Evolutionary conservation across 192 early-diverging fungal genomes (phyloP), one percentile per base, ranked within the genome.

Genomic region (Linnemannia exigua): DNA sequence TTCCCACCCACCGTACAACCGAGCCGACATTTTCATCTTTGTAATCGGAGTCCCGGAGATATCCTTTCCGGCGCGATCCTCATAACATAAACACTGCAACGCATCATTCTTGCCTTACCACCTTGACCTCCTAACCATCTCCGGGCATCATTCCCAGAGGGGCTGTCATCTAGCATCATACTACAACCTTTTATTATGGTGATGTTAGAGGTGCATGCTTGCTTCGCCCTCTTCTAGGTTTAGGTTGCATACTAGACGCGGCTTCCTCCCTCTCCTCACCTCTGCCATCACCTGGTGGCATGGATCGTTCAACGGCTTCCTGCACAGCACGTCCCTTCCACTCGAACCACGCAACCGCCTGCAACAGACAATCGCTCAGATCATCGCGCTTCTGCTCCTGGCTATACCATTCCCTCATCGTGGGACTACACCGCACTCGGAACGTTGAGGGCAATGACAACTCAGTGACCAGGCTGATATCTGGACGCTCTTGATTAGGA

Each of bases 361-460:
- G 91, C 72, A 90, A 17, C 17, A 91, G 47, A 36, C 89, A 82
- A 58, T 91, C 91, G 66, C 91, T 88, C 11, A 91, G 48, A 72
- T 91, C 91, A 48, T 91, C 91, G 4, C 87, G 79, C 35, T 91
- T 91, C 61, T 84, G 82, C 38, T 87, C 89, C 20, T 46, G 58
- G 14, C 33, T 50, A 54, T 83, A 91, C 74, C 67, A 79, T 12
- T 77, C 28, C 31, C 70, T 80, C 31, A 87, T 47, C 1, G 72
- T 61, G 0, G 82, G 36, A 44, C 51, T 38, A 35, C 82, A 87
- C 15, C 67, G 37, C 9, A 75, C 73, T 16, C 38, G 72, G 15
- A 74, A 41, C 20, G 20, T 31, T 31, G 37, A 41, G 25, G 44
- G n/a, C 9, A 3, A 9, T 41, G n/a, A 47, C 41, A 38, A 72